Conservation (phyloP, 345 rosid species). For the Eucalyptus pauciflora region DNA sequence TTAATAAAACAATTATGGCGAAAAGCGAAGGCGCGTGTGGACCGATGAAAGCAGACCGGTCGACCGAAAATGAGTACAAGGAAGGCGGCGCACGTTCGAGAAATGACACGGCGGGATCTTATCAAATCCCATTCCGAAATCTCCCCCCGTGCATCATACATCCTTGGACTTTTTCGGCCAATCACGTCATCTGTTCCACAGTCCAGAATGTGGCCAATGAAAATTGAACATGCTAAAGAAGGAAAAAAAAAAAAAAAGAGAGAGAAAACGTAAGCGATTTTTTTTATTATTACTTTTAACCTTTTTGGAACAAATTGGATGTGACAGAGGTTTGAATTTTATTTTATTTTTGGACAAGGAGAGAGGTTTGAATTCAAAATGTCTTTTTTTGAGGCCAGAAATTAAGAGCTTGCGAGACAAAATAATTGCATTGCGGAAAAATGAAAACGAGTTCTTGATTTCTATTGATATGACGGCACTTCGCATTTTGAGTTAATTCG, state of each 20-base stretch:
- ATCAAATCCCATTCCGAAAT: not conserved
- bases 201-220: not conserved
- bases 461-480: too few species aligned
- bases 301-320: not conserved
- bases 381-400: not conserved
- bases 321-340: not conserved
- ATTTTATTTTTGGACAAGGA: too few species aligned
- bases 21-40: not conserved
- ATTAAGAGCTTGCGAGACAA: not conserved
- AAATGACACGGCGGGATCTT: not conserved
- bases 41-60: too few species aligned
- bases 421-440: not conserved
- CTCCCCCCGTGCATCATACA: not conserved
- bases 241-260: too few species aligned
- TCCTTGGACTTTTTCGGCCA: not conserved
- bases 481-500: accelerated
- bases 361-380: not conserved
- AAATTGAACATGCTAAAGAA: not conserved
- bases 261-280: too few species aligned
- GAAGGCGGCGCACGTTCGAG: not conserved
- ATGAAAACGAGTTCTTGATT: not conserved
- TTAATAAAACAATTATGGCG: too few species aligned
- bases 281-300: not conserved
- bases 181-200: not conserved
- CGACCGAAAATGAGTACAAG: not conserved